These are phyloP conservation scores for Candida glucosophila DNA, from an alignment of 1,139 yeast genomes.

Conservation along the genomic window DNA sequence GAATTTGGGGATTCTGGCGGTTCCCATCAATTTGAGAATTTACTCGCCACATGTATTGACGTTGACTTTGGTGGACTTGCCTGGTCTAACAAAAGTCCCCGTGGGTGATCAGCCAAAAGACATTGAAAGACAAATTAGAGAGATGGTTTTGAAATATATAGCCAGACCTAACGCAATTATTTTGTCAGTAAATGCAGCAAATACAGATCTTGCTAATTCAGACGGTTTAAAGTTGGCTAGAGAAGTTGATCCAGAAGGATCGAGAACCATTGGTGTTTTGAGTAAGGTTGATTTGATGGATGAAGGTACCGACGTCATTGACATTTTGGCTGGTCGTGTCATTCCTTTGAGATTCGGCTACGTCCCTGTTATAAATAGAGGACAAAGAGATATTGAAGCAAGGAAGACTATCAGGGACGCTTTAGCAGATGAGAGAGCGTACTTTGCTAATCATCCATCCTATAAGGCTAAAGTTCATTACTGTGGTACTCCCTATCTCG, in stretches of 20 bases:
- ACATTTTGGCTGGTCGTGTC: conserved; percentile 90
- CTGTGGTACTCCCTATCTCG: conserved; percentile 96
- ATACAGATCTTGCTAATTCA: conserved; percentile 94
- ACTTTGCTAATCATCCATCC: conserved; percentile 69
- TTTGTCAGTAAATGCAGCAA: conserved; percentile 92
- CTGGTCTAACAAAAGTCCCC: conserved; percentile 98
- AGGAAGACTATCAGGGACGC: conserved; percentile 88
- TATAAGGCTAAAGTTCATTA: conserved; percentile 78
- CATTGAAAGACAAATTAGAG: conserved; percentile 88
- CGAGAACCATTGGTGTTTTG: conserved; percentile 92
- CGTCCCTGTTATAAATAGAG: conserved; percentile 95
- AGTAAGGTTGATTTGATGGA: conserved; percentile 98
- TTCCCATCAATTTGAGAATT: conserved; percentile 88
- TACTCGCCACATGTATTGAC: conserved; percentile 95
- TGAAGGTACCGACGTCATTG: conserved; percentile 97
- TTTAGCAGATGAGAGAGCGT: conserved; percentile 66
- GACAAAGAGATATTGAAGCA: conserved; percentile 88
- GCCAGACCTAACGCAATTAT: conserved; percentile 95
- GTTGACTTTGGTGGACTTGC: conserved; percentile 90
- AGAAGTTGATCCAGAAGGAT: conserved; percentile 97
- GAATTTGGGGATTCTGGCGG: conserved; percentile 84
- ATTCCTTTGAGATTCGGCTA: conserved; percentile 94
- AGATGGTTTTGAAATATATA: conserved; percentile 89
- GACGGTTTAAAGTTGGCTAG: conserved; percentile 95
- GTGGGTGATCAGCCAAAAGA: conserved; percentile 99